Percentiles rank a stretch among this genome's conserved stretches.
These are phyloP conservation scores for Castanopsis chinensis DNA, from an alignment of 306 rosid genomes.

Conservation along the genomic window DNA sequence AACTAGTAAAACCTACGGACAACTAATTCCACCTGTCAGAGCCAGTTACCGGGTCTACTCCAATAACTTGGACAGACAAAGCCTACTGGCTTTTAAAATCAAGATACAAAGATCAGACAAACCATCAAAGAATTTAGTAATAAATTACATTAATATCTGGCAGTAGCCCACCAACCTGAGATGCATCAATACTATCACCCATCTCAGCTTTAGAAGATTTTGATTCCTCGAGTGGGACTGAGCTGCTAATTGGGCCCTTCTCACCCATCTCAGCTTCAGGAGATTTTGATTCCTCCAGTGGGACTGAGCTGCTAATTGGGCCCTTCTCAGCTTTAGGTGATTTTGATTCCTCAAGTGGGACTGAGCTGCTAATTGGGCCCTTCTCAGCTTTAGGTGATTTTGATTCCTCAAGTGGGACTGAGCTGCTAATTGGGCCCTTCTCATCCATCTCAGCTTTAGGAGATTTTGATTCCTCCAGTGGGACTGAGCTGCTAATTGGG, in stretches of 20 bases:
- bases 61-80: conserved; percentile 1
- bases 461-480: conserved; percentile 1
- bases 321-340: conserved; percentile 14
- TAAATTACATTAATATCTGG: background rate
- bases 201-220: conserved; percentile 8
- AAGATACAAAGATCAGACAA: background rate
- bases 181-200: background rate
- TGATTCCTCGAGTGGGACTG: conserved; percentile 1
- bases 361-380: conserved; percentile 13
- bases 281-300: conserved; percentile 5
- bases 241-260: conserved; percentile 18
- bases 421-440: conserved; percentile 16
- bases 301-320: conserved; percentile 8
- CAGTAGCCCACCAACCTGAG: conserved; percentile 25
- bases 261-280: conserved; percentile 11
- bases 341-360: background rate
- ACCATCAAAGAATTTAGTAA: background rate
- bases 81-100: conserved; percentile 5
- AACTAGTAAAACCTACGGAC: too few species aligned
- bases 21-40: too few species aligned
- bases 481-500: conserved; percentile 6
- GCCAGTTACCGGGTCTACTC: background rate
- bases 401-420: conserved; percentile 1
- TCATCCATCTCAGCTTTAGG: background rate
- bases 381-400: background rate